These are phyloP conservation scores for Cyclotella atomus DNA, from an alignment of 108 stramenopile genomes.

Conservation along the genomic window DNA sequence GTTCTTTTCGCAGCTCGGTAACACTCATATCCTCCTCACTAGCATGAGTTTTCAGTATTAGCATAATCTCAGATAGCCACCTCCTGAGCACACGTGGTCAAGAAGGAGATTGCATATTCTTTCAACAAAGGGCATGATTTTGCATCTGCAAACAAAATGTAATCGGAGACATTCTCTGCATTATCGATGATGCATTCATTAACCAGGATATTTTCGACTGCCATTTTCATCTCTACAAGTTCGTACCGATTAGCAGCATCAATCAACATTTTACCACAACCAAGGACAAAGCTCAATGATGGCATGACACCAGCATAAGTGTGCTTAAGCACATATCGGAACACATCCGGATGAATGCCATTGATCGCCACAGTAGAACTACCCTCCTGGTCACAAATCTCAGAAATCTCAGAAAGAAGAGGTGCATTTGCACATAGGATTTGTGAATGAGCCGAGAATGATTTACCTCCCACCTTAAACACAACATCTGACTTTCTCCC, in stretches of 20 bases:
- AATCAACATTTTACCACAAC: slow-evolving; percentile 16
- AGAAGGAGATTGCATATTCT: slow-evolving; percentile 17
- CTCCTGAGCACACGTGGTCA: neutral
- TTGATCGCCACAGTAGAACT: neutral
- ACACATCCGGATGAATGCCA: slow-evolving; percentile 19
- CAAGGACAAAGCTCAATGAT: neutral
- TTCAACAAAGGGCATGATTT: slow-evolving; percentile 16
- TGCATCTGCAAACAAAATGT: slow-evolving; percentile 28
- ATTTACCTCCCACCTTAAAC: slow-evolving; percentile 7
- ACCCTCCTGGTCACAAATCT: no score
- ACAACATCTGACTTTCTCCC: slow-evolving; percentile 12
- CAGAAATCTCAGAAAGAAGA: neutral
- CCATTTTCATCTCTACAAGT: slow-evolving; percentile 15
- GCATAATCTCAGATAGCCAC: slow-evolving; percentile 1
- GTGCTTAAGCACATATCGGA: slow-evolving; percentile 13
- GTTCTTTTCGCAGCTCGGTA: slow-evolving; percentile 7
- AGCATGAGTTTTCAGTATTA: neutral
- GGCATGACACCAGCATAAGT: slow-evolving; percentile 15
- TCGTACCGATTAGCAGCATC: slow-evolving; percentile 25
- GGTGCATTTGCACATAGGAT: slow-evolving; percentile 21
- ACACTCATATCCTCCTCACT: neutral
- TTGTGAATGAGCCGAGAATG: slow-evolving; percentile 6
- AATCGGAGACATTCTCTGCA: slow-evolving; percentile 13
- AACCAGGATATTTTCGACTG: slow-evolving; percentile 11
- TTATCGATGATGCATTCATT: neutral